A percentile compares a stretch with the other conserved stretches of the same genome.
Conservation (phyloP, 2,329 filamentous ascomycete species). For the Pyrenophora seminiperda region DNA sequence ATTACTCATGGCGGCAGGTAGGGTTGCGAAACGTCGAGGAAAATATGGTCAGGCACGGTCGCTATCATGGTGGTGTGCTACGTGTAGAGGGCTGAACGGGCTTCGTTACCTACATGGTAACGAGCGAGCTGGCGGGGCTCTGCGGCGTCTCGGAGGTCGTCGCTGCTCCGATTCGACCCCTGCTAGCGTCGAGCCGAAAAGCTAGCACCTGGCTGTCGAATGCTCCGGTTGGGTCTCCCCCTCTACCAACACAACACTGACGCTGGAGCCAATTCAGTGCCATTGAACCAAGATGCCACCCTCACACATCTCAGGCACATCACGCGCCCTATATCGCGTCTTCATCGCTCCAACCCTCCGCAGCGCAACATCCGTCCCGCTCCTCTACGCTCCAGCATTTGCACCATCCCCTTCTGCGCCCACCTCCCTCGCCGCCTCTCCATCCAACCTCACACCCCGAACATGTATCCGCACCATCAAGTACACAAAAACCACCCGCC, state of each 20-base stretch:
- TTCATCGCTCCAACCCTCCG: conserved; percentile 49
- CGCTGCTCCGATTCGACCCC: conserved; percentile 26
- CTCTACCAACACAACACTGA: no score
- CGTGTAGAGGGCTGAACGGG: conserved; percentile 19
- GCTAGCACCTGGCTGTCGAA: conserved; percentile 1
- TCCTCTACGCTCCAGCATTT: conserved; percentile 28
- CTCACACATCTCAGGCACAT: conserved; percentile 40
- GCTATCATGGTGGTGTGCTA: conserved; percentile 31
- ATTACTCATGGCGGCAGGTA: conserved; percentile 60
- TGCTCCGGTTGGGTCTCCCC: not conserved
- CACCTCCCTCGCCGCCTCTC: conserved; percentile 7
- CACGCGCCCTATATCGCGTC: conserved; percentile 52
- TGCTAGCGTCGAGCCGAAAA: conserved; percentile 10
- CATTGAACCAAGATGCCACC: conserved; percentile 31
- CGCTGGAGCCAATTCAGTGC: no score
- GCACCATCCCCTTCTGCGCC: conserved; percentile 14
- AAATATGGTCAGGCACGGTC: conserved; percentile 3
- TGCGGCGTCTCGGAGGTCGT: conserved; percentile 21
- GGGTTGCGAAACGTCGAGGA: conserved; percentile 5
- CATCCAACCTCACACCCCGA: conserved; percentile 13
- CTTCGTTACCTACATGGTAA: not conserved
- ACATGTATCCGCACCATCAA: conserved; percentile 26
- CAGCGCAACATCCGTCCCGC: conserved; percentile 21
- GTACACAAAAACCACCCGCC: conserved; percentile 41
- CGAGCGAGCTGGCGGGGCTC: conserved; percentile 15